Evolutionary conservation across 768 basidiomycete genomes (phyloP).

Genomic region (Crucibulum laeve): DNA sequence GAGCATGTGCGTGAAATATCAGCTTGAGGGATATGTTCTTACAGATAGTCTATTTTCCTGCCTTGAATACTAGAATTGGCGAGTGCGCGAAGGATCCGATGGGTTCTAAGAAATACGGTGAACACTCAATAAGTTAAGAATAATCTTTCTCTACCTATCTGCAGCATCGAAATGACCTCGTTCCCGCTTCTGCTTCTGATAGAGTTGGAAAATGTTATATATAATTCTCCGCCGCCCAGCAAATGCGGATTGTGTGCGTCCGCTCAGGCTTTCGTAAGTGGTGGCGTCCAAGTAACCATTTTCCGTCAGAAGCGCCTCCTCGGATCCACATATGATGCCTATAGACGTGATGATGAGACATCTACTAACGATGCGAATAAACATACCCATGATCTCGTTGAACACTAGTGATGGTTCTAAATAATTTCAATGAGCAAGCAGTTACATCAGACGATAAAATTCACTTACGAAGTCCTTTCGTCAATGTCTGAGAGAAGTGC

Average conservation of each 20-base stretch:
- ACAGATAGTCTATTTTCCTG: constrained; percentile 53
- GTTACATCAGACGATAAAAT: no score
- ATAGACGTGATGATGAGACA: no score
- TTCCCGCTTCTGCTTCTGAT: constrained; percentile 39
- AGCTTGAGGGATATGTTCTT: constrained; percentile 9
- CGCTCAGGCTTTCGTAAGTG: constrained; percentile 44
- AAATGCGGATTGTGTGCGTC: constrained; percentile 51
- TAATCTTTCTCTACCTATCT: constrained; percentile 43
- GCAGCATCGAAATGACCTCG: constrained; percentile 49
- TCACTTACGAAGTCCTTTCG: constrained; percentile 46
- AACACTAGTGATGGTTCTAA: constrained; percentile 61
- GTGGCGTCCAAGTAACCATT: constrained; percentile 35
- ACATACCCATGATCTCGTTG: constrained; percentile 63
- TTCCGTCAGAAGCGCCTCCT: constrained; percentile 33
- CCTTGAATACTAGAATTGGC: constrained; percentile 27
- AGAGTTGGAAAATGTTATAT: constrained; percentile 52
- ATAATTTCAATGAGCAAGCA: background rate
- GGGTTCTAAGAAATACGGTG: constrained; percentile 38
- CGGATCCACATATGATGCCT: constrained; percentile 72
- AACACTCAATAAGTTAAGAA: background rate
- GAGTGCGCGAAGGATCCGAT: constrained; percentile 38
- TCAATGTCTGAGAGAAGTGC: constrained; percentile 46
- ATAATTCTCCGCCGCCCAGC: constrained; percentile 40
- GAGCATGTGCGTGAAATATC: no score
- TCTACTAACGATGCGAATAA: no score